These are phyloP conservation scores for Lepidium aucheri DNA, from an alignment of 345 rosid species.

Conservation along the genomic window DNA sequence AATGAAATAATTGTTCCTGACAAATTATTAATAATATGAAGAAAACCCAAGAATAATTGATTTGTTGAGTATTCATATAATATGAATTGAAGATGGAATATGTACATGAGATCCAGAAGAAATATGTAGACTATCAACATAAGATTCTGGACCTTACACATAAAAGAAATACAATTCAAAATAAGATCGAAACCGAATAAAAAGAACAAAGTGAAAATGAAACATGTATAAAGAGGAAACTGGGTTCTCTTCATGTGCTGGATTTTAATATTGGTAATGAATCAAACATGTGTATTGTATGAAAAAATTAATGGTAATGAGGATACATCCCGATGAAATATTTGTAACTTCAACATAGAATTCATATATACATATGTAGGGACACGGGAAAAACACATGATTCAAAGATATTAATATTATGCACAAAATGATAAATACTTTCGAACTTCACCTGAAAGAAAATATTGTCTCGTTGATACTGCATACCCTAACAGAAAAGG, in stretches of 20 bases:
- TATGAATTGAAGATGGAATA: background rate
- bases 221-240: background rate
- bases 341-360: background rate
- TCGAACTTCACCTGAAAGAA: background rate
- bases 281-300: no score
- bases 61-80: no score
- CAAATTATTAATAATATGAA: background rate
- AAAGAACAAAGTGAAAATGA: no score
- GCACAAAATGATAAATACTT: background rate
- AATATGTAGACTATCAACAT: background rate
- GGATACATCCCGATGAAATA: background rate
- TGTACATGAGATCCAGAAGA: slow-evolving; percentile 3
- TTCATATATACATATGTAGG: background rate
- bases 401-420: background rate
- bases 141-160: background rate
- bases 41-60: background rate
- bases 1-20: background rate
- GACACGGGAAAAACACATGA: background rate
- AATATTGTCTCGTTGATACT: background rate
- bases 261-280: background rate
- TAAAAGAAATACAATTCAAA: no score
- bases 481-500: background rate
- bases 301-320: background rate
- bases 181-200: no score
- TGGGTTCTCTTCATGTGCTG: background rate